Evolutionary conservation across 1,284 basidiomycete species (phyloP), one percentile per base, ranked within the genome.

Genomic region (Cystobasidium sp.): DNA sequence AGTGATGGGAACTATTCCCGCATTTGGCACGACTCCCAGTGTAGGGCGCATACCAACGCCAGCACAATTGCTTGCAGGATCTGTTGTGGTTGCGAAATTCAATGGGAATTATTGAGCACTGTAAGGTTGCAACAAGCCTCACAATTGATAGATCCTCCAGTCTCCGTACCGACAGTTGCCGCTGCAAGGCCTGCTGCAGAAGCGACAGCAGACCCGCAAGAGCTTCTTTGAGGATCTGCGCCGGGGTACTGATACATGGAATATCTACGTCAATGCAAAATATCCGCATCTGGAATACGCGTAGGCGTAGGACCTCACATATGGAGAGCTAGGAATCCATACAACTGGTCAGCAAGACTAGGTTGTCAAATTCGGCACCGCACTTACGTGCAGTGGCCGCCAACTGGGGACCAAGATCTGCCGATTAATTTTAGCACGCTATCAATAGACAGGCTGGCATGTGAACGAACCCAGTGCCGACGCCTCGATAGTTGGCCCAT

Each of bases 371-470:
- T 31, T 31, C 31, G 31, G 31, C 31, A 5, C 31, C 2, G 31
- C 5, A 53, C 68, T 10, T 44, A 87, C 0, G 86, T 87, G 5
- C 84, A 82, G 80, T 90, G 89, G 0, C 89, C 89, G 3, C 88
- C 88, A 9, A 88, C 84, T 16, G 87, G 88, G 24, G 88, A 89
- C 85, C 86, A 91, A 5, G 89, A 89, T 6, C 86, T 87, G 0
- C 88, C 83, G 5, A 87, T 75, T 0, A 61, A 16, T 9, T 39
- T 47, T 6, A 49, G 56, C 39, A 10, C 43, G n/a, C 49, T 10
- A 24, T 12, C 24, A 24, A 63, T 64, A 22, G 20, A n/a, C 31
- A 52, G 43, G 18, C 37, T 18, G 37, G 24, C 24, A 18, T 55
- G 6, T 7, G 41, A 66, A 81, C 77, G 86, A 88, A n/a, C 88